Evolutionary conservation across 164 flowering plant species (phyloP), one percentile per base, ranked within the genome.

Genomic region (Amborella trichopoda): DNA sequence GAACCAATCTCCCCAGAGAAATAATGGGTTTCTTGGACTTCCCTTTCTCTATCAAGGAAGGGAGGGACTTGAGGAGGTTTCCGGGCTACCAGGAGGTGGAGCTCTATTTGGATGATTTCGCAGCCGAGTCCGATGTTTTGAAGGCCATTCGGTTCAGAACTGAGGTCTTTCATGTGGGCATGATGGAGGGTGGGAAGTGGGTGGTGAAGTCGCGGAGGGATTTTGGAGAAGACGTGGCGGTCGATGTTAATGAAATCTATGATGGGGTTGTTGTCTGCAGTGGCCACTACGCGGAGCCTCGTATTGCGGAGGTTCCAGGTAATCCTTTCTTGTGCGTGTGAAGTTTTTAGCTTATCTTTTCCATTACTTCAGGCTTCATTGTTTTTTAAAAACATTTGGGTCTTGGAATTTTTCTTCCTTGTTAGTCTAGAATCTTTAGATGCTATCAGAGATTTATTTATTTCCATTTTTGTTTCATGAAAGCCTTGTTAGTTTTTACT

Each of bases 1-100:
- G 97, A 9, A 78, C 89, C 34, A 88, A 88, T 54, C 74, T 88
- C 26, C 95, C 97, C 6, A 53, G 97, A 23, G 83, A 80, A 48
- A 34, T 28, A 16, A 88, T 88, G 96, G 96, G 96, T 2, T 81
- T 66, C 44, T 54, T 60, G 20, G 91, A 68, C 22, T 88, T 59
- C 57, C 94, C 94, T 2, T 83, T 87, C 49, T 62, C 61, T 16
- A 51, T 54, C n/a, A 60, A 38, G 10, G 25, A 14, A 11, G 62
- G 51, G 3, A 60, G 87, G 48, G 94, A 87, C 45, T 48, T 58
- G 40, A 62, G 94, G 40, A 62, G 80, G 63, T 83, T 60, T 49
- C 97, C 97, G 42, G 67, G 74, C 44, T 95, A 89, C 47, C 5
- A 27, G 11, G 97, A 89, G 72, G 95, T 89, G 4, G 49, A 75